Conservation (phyloP, 176 grass and related monocot species). For the Musa schizocarpa region DNA sequence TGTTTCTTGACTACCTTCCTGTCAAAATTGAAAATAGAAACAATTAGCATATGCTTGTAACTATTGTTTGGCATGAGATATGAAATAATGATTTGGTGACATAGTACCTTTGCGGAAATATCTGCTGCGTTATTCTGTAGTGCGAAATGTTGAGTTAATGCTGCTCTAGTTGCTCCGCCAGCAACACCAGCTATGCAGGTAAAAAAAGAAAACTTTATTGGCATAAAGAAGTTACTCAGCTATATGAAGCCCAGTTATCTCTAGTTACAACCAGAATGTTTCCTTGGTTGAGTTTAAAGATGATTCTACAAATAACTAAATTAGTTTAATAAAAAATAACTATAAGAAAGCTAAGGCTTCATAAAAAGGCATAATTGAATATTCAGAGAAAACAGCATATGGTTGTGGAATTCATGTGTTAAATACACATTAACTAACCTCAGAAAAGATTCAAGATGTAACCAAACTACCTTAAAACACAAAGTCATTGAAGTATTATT, state of each 20-base stretch:
- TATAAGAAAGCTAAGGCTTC: too few species aligned
- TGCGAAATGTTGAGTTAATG: constrained; percentile 88
- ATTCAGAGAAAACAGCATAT: too few species aligned
- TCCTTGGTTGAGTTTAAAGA: background rate
- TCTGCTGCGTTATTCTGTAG: constrained; percentile 89
- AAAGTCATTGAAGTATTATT: too few species aligned
- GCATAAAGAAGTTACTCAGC: background rate
- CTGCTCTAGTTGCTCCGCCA: constrained; percentile 91
- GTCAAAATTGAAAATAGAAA: constrained; percentile 13
- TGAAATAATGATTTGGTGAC: constrained; percentile 12
- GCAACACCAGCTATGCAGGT: constrained; percentile 77
- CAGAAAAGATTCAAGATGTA: background rate
- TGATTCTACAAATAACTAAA: background rate
- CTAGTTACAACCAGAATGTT: background rate
- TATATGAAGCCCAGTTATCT: background rate
- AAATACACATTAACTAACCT: background rate
- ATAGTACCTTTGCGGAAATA: constrained; percentile 80
- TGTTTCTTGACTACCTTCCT: constrained; percentile 98
- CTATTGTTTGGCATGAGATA: constrained; percentile 26
- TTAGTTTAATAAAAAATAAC: background rate
- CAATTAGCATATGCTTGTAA: constrained; percentile 14
- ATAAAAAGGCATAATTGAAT: too few species aligned
- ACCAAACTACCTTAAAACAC: constrained; percentile 1
- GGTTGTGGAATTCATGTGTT: background rate
- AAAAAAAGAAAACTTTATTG: background rate